Base-by-base conservation (phyloP, 306 rosid species). In the Canavalia gladiata region DNA sequence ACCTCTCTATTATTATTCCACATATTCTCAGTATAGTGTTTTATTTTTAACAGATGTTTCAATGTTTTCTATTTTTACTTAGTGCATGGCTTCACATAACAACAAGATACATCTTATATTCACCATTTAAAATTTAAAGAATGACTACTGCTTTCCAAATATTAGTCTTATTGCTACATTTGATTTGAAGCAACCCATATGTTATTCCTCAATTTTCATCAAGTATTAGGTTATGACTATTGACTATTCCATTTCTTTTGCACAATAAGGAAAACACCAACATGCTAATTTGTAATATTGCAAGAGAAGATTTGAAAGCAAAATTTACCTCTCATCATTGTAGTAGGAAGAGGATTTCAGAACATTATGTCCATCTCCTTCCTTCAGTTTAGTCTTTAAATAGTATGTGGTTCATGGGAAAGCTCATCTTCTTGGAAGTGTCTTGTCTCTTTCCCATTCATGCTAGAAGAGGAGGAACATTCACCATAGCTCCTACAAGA, bases 341-440 rank as follows among this genome's bases (percentile, higher is more conserved):
- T 84, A 92, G 58, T 98, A 96, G 52, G 98, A 96, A 57, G 99
- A 96, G 43, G 98, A 92, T 81, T 93, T 96, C 71, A 96, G 89
- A 87, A 84, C 71, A 78, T 87, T 54, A 60, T 51, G 77, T 65
- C 90, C 90, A 66, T 80, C 90, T 70, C 72, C 88, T 58, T 87
- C 92, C 81, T 93, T 91, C 33, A 88, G 87, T 84, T 93, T 92
- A 46, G 93, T 89, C 91, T 96, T 82, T 81, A 93, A 86, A 90
- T 97, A 0, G 92, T 84, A 2, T 72, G 89, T 52, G 70, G 96
- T 45, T 74, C 88, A 1, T 92, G 90, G 54, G 97, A 92, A 31
- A 88, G 91, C 68, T 95, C 97, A 3, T 96, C 97, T 1, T 91
- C 98, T 45, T 87, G 97, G 62, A 91, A 90, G 69, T 82, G 79